A percentile compares a stretch with the other conserved stretches of the same genome.
Conservation (phyloP, 1,139 yeast genomes). For the Pneumocystis wakefieldiae region DNA sequence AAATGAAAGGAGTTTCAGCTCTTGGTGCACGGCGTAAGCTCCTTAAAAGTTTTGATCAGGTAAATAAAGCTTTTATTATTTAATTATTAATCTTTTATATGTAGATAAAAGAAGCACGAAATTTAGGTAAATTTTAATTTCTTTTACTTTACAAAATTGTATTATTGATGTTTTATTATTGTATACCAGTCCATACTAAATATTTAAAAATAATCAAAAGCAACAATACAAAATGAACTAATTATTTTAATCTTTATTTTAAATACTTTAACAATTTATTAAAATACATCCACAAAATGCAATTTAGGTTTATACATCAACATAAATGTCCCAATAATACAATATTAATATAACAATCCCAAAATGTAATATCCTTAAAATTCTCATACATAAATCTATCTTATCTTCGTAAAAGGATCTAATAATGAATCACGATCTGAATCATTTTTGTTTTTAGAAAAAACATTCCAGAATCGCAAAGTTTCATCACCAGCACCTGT, state of each 20-base stretch:
- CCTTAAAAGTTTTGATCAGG: slow-evolving; percentile 32
- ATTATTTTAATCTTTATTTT: not conserved
- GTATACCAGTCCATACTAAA: not conserved
- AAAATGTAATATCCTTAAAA: not conserved
- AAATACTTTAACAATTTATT: not conserved
- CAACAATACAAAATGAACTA: not conserved
- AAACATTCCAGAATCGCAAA: slow-evolving; percentile 27
- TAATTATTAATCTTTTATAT: not conserved
- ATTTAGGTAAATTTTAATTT: not conserved
- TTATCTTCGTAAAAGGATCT: slow-evolving; percentile 13
- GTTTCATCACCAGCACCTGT: slow-evolving; percentile 99
- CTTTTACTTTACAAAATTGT: not conserved
- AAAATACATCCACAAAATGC: not conserved
- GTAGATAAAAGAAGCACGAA: not conserved
- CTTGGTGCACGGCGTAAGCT: slow-evolving; percentile 89
- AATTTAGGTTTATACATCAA: not conserved
- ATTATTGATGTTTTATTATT: not conserved
- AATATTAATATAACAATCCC: not conserved
- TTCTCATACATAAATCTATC: slow-evolving; percentile 5
- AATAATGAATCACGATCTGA: slow-evolving; percentile 11
- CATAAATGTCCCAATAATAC: not conserved
- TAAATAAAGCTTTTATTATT: not conserved
- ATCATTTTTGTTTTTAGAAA: slow-evolving; percentile 12
- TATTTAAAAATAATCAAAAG: not conserved
- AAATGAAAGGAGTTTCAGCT: slow-evolving; percentile 73